phyloP scores from a whole-genome alignment of 2,329 filamentous ascomycete species.

The Zymoseptoria ardabiliae region DNA sequence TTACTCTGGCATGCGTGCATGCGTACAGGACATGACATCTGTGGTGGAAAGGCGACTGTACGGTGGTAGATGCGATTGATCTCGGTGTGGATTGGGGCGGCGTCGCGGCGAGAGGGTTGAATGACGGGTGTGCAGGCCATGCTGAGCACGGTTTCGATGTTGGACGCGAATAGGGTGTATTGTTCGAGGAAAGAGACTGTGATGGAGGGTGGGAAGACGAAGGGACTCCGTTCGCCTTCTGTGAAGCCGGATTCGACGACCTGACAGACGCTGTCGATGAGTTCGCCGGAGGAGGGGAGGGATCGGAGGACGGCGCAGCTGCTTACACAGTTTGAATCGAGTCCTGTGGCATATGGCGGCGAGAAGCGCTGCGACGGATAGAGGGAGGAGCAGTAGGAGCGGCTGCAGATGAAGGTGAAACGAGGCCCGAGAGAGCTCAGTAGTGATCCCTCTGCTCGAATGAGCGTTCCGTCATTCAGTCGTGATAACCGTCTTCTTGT shows the following conservation, averaged over 20 bases:
- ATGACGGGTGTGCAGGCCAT: conserved; percentile 62
- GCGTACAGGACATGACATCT: no score
- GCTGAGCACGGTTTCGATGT: conserved; percentile 61
- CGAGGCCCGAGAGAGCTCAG: no score
- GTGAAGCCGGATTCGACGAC: conserved; percentile 68
- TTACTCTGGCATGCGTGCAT: no score
- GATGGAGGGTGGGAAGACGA: conserved; percentile 61
- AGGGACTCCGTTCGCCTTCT: conserved; percentile 66
- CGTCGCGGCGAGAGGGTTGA: conserved; percentile 31
- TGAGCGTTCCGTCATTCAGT: no score
- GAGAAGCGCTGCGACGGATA: no score
- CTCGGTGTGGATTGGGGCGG: conserved; percentile 41
- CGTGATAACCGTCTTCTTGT: no score
- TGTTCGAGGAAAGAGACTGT: conserved; percentile 56
- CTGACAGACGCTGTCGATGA: conserved; percentile 63
- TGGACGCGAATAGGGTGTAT: conserved; percentile 52
- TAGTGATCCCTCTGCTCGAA: no score
- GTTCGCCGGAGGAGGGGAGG: conserved; percentile 56
- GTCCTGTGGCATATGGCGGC: no score
- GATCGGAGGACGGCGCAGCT: conserved; percentile 45
- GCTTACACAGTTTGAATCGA: conserved; percentile 12
- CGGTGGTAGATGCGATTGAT: conserved; percentile 52
- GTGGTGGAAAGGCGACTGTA: conserved; percentile 46
- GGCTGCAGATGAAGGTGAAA: no score
- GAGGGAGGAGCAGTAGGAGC: no score